Conservation (phyloP, 2,329 filamentous ascomycete genomes). For the Claviceps sp. region DNA sequence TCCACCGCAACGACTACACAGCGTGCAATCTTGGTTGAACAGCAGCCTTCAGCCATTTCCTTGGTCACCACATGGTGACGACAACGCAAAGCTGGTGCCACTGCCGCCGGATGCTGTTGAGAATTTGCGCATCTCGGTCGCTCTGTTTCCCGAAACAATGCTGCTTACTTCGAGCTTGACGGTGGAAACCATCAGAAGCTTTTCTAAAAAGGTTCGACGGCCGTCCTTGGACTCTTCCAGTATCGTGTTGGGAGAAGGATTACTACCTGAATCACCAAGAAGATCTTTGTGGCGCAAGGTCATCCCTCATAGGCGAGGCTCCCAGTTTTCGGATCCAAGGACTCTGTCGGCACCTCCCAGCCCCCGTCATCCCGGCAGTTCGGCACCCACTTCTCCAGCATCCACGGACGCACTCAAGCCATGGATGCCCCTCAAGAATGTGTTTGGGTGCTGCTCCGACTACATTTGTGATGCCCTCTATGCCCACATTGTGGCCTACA, state of each 20-base stretch:
- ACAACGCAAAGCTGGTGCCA: slow-evolving; percentile 28
- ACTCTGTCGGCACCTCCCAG: neutral
- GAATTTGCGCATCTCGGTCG: slow-evolving; percentile 37
- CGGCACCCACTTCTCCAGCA: slow-evolving; percentile 8
- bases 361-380: slow-evolving; percentile 2
- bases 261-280: slow-evolving; percentile 8
- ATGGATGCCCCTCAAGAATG: slow-evolving; percentile 33
- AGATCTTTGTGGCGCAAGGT: slow-evolving; percentile 25
- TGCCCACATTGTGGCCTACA: slow-evolving; percentile 45
- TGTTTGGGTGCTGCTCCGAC: slow-evolving; percentile 39
- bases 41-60: slow-evolving; percentile 17
- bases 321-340: slow-evolving; percentile 3
- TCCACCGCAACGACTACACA: slow-evolving; percentile 21
- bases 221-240: slow-evolving; percentile 14
- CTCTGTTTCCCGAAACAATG: slow-evolving; percentile 47
- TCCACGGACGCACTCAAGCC: slow-evolving; percentile 15
- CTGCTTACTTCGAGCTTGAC: slow-evolving; percentile 40
- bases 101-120: slow-evolving; percentile 41
- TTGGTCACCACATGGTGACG: slow-evolving; percentile 18
- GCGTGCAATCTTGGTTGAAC: slow-evolving; percentile 23
- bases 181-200: slow-evolving; percentile 43
- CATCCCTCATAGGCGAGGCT: slow-evolving; percentile 16
- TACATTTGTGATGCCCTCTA: slow-evolving; percentile 46
- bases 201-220: slow-evolving; percentile 40
- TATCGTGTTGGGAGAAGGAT: slow-evolving; percentile 9